Base-by-base conservation (phyloP, 345 rosid genomes). In the Gossypium ekmanianum region DNA sequence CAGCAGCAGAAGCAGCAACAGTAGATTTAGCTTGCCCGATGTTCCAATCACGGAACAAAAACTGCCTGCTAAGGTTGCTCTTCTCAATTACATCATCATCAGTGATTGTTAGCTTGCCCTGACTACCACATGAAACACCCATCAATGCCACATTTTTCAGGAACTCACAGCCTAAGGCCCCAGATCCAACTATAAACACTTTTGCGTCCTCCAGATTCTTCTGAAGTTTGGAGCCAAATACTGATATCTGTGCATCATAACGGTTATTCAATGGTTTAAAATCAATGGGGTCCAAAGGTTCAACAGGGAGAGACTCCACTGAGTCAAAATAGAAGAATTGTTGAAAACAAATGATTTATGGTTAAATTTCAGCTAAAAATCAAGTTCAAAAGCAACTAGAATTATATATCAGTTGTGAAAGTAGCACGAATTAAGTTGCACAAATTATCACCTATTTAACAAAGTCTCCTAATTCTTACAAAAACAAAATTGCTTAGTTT, bases 81-180 rank as follows among this genome's bases (percentile, higher is more conserved):
- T 67, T 67, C n/a, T 67, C 71, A 67, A 67, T 67, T 47, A 67
- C 71, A 67, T 67, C 71, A 67, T 67, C 71, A 47, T 67, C 71
- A 0, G 71, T 67, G 71, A 67, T 47, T 13, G 71, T 47, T 47
- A 67, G 56, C 71, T 67, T 67, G 11, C 71, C 55, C 34, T 67
- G 71, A 22, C 55, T 47, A 24, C 56, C 71, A 67, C 71, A 67
- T 13, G 71, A 67, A 67, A 67, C 71, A 45, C 71, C 71, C 71
- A 67, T 67, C 54, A 67, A 7, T 45, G 71, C 71, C 26, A 67
- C 9, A 67, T 67, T 67, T 67, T 67, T 67, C 39, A 67, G 71
- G 71, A 67, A 67, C 71, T 67, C 71, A 47, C 71, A 67, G 11
- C 71, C 71, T 47, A 47, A 18, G n/a, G 56, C 71, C 6, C 71